Base-by-base conservation (phyloP, 192 early-diverging fungal genomes). In the Cetraspora pellucida region DNA sequence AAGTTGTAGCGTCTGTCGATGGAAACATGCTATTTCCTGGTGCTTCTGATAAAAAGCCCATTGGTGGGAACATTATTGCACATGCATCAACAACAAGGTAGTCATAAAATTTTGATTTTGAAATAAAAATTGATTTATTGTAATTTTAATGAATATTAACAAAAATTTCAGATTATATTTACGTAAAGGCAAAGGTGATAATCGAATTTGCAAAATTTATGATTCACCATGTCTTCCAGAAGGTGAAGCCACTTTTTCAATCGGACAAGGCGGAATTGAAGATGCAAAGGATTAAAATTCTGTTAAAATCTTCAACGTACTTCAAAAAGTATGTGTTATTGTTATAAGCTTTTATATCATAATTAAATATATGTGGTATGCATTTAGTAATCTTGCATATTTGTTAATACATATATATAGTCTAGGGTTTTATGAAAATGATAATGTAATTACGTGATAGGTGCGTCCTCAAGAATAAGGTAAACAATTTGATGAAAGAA, bases 61-160 rank as follows among this genome's bases (percentile, higher is more conserved):
- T 97, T 74, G 97, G 97, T 61, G 97, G 97, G 73, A 96, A 99
- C 82, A 97, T 99, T 50, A 97, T 98, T 80, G 96, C 97, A 0
- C 97, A 99, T 73, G 88, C 97, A n/a, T 97, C 96, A 57, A 97
- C 96, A 11, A 99, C 97, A 17, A 87, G 97, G 92, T 95, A 87
- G 66, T 46, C 44, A 65, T 68, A 27, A 37, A 28, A 44, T 28
- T 46, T 45, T 23, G 76, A 17, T 16, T n/a, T 10, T 75, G 77
- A 49, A 30, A 52, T 27, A 23, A 37, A 31, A 64, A 52, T 49
- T 10, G 13, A 49, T 52, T 3, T 17, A 52, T 52, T 17, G 17
- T 52, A 17, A 52, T 19, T 19, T 49, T 19, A 54, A 14, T 19
- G 5, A 19, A 16, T 77, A 0, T 9, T 47, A 52, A 64, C 43